Conservation (phyloP, 768 basidiomycete species). For the Lentinula boryana region DNA sequence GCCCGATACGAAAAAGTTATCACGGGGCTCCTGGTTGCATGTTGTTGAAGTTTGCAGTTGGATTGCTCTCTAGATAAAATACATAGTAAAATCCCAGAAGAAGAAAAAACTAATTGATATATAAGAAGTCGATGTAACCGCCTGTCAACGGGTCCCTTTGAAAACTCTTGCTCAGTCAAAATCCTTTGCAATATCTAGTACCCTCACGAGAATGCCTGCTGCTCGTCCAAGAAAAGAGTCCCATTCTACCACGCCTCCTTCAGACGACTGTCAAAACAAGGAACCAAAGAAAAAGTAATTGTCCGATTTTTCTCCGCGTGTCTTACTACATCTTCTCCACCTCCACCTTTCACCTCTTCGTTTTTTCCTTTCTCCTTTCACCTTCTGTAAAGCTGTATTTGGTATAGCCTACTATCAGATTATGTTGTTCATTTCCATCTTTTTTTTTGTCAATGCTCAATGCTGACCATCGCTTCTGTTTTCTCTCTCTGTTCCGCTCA, state of each 20-base stretch:
- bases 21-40: background rate
- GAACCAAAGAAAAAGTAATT: constrained; percentile 71
- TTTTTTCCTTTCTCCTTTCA: constrained; percentile 17
- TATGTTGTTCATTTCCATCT: constrained; percentile 32
- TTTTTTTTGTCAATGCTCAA: constrained; percentile 10
- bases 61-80: background rate
- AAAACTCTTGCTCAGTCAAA: background rate
- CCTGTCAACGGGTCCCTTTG: background rate
- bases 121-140: background rate
- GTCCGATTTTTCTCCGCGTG: constrained; percentile 52
- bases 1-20: constrained; percentile 18
- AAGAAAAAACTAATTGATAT: background rate
- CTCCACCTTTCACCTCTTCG: constrained; percentile 20
- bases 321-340: constrained; percentile 22
- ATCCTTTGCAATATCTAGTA: constrained; percentile 6
- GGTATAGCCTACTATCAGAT: background rate
- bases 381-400: constrained; percentile 12
- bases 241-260: constrained; percentile 56
- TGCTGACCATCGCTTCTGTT: constrained; percentile 24
- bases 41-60: background rate
- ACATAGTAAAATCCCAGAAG: background rate
- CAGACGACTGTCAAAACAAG: constrained; percentile 55
- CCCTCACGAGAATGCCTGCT: constrained; percentile 46
- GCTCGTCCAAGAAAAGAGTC: constrained; percentile 63
- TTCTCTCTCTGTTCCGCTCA: background rate